phyloP scores from a whole-genome alignment of 169 alveolate genomes.

The Condylostoma magnum region DNA sequence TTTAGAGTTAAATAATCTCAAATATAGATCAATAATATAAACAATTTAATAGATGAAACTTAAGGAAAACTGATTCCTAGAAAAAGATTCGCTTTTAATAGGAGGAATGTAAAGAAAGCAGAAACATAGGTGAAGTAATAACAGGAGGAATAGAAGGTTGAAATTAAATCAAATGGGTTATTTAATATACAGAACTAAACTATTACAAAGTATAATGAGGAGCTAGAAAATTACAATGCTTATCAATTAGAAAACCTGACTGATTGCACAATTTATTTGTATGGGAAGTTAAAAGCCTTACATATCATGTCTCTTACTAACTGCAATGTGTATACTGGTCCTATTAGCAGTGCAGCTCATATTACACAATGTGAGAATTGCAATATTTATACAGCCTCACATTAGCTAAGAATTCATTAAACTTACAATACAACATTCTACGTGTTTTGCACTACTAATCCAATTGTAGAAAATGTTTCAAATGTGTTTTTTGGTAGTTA shows the following conservation, averaged over 20 bases:
- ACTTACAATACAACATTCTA: slow-evolving; percentile 52
- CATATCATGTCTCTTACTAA: slow-evolving; percentile 55
- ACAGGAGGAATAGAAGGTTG: background rate
- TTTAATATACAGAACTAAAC: background rate
- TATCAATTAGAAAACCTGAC: slow-evolving; percentile 36
- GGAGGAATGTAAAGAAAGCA: slow-evolving; percentile 37
- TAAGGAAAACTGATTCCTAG: slow-evolving; percentile 45
- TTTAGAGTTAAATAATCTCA: slow-evolving; percentile 10
- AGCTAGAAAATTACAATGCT: background rate
- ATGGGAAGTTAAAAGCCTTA: slow-evolving; percentile 54
- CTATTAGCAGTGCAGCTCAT: slow-evolving; percentile 72
- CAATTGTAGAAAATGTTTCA: slow-evolving; percentile 69
- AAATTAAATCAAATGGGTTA: background rate
- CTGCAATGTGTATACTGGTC: slow-evolving; percentile 62
- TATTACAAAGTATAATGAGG: background rate
- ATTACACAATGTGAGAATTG: slow-evolving; percentile 52
- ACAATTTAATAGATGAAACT: slow-evolving; percentile 34
- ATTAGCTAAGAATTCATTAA: slow-evolving; percentile 72
- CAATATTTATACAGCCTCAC: slow-evolving; percentile 60
- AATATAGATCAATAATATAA: background rate
- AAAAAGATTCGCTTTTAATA: slow-evolving; percentile 54
- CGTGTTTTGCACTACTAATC: slow-evolving; percentile 61
- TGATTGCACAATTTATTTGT: slow-evolving; percentile 48
- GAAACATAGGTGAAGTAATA: slow-evolving; percentile 24
- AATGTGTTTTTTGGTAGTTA: slow-evolving; percentile 52